These are phyloP conservation scores for Clitoria ternatea DNA, from an alignment of 306 rosid species.

Conservation along the genomic window DNA sequence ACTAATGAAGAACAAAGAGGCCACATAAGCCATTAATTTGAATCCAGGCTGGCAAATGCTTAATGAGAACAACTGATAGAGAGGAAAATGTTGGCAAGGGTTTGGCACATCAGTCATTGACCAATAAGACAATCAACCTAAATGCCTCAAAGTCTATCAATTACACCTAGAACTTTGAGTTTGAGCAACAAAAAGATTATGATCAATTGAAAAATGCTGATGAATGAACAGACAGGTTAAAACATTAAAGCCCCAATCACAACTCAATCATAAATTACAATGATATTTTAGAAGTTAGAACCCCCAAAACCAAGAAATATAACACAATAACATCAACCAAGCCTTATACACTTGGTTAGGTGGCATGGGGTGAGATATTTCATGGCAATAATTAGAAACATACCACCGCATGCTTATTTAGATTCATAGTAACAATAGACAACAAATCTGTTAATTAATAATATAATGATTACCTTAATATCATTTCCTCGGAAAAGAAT, in stretches of 20 bases:
- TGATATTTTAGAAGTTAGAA: neutral
- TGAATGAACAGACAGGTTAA: neutral
- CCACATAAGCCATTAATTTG: neutral
- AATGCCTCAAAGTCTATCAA: neutral
- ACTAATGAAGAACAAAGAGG: neutral
- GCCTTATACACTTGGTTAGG: neutral
- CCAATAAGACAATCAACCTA: neutral
- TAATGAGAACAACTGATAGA: neutral
- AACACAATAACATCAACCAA: neutral
- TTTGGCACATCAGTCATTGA: neutral
- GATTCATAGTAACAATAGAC: neutral
- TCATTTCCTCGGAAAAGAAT: constrained; percentile 69
- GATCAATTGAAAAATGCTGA: neutral
- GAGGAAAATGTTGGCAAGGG: neutral
- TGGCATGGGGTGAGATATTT: neutral
- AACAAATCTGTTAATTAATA: neutral
- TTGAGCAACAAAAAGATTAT: neutral
- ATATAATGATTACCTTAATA: constrained; percentile 50
- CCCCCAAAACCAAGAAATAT: neutral
- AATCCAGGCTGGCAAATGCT: neutral
- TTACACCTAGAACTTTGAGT: neutral
- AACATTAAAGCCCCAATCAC: neutral
- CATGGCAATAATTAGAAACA: neutral
- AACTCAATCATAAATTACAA: neutral
- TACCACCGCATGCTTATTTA: neutral